Evolutionary conservation across 495 filamentous ascomycete genomes (phyloP).

Genomic region (Penicillium psychrofluorescens): DNA sequence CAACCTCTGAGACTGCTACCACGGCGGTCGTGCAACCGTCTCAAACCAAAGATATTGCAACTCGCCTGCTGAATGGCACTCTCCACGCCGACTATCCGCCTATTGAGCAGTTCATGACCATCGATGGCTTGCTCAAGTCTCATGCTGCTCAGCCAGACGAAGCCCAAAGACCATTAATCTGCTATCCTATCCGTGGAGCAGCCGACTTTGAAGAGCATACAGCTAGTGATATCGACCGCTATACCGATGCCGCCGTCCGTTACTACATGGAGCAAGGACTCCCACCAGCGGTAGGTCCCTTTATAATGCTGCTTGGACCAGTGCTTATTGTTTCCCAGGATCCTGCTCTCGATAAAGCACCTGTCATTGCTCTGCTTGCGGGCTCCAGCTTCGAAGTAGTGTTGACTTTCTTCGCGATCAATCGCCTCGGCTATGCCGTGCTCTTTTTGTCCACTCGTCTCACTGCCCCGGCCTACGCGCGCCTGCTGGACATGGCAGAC

Average conservation of each 20-base stretch:
- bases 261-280: conserved; percentile 18
- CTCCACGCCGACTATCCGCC: conserved; percentile 17
- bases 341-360: conserved; percentile 11
- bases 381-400: conserved; percentile 48
- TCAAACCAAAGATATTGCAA: conserved; percentile 11
- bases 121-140: conserved; percentile 17
- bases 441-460: conserved; percentile 52
- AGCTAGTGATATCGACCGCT: conserved; percentile 15
- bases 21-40: conserved; percentile 2
- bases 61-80: conserved; percentile 17
- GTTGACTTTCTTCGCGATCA: conserved; percentile 46
- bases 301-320: background rate
- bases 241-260: conserved; percentile 17
- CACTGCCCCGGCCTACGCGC: conserved; percentile 38
- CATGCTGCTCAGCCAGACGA: conserved; percentile 17
- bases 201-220: conserved; percentile 23
- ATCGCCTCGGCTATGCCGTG: conserved; percentile 47
- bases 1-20: conserved; percentile 8
- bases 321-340: conserved; percentile 4
- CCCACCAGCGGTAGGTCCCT: conserved; percentile 10
- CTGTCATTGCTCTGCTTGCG: conserved; percentile 44
- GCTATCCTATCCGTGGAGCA: conserved; percentile 13
- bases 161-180: conserved; percentile 10
- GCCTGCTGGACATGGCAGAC: conserved; percentile 38
- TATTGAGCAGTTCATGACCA: conserved; percentile 15